Evolutionary conservation across 1,139 yeast species (phyloP), one percentile per base, ranked within the genome.

Genomic region (Suhomyces wounanorum): DNA sequence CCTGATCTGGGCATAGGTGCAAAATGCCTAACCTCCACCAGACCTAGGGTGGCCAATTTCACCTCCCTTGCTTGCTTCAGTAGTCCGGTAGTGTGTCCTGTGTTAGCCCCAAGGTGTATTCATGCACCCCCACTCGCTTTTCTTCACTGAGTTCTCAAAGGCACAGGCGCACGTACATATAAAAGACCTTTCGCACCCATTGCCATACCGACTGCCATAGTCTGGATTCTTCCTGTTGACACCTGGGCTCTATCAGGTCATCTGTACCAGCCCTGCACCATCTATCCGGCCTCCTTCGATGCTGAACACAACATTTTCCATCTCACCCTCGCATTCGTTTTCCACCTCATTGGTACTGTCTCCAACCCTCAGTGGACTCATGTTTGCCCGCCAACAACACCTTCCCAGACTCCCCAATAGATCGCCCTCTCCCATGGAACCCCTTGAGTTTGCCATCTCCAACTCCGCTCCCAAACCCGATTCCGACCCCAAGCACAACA

Each of bases 401-500:
- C 37, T 33, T 10, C 9, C 37, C 33, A 25, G 31, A 40, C 31
- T 25, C 42, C 30, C 42, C 14, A 40, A 3, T 11, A 16, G n/a
- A 14, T n/a, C 36, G 3, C 43, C 36, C 7, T 30, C n/a, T 4
- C 31, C 26, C 36, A 26, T 40, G 36, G 43, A 31, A 16, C 35
- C 41, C n/a, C 45, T 28, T 14, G 37, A 35, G 9, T 38, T 36
- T 36, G 13, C 17, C 25, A 31, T 42, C 31, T 31, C 38, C 37
- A n/a, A 25, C 44, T 16, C 38, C 23, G 38, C 18, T 14, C 25
- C 37, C 26, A 31, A 31, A 17, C 14, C 38, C 21, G 38, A 23
- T 21, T n/a, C 28, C 21, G 42, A 35, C 13, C 17, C 40, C 43
- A 50, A 48, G 51, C 60, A 35, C 54, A 58, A 51, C 63, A 62